Percentiles rank a stretch among this genome's conserved stretches.
phyloP scores from a whole-genome alignment of 2,329 filamentous ascomycete species.

The Aspergillus felis region DNA sequence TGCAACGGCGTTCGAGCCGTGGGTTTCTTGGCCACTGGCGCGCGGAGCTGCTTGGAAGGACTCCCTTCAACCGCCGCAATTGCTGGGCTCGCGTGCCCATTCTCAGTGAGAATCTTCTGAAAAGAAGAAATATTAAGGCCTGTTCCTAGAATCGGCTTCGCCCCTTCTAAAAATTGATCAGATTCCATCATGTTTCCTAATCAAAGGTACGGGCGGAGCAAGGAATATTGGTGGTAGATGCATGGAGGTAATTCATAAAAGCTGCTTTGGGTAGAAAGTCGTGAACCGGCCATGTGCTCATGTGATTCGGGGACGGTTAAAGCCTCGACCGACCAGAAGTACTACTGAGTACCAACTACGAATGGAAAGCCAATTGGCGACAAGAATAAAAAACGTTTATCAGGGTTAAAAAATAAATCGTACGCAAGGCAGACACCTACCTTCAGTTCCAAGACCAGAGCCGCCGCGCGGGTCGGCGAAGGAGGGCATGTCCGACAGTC shows the following conservation, averaged over 20 bases:
- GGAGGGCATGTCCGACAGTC: conserved; percentile 23
- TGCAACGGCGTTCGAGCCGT: conserved; percentile 22
- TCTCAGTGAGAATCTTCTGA: conserved; percentile 19
- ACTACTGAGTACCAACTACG: not conserved
- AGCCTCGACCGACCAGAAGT: not conserved
- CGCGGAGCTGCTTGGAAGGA: conserved; percentile 26
- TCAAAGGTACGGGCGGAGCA: not conserved
- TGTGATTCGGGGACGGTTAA: not conserved
- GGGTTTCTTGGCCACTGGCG: conserved; percentile 25
- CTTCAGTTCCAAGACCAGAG: conserved; percentile 22
- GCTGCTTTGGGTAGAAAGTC: not conserved
- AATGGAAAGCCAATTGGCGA: not conserved
- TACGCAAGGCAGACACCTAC: conserved; percentile 20
- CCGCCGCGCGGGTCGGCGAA: conserved; percentile 24
- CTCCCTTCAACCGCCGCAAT: conserved; percentile 18
- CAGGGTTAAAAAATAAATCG: conserved; percentile 1
- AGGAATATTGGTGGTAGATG: not conserved
- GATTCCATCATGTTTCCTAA: conserved; percentile 16
- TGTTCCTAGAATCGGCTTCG: conserved; percentile 22
- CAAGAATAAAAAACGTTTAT: conserved; percentile 6
- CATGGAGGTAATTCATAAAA: not conserved
- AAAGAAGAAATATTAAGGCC: conserved; percentile 22
- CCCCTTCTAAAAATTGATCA: conserved; percentile 27
- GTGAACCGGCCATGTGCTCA: not conserved
- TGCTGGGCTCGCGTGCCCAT: conserved; percentile 15